Percentiles rank a stretch among this genome's conserved stretches.
These are phyloP conservation scores for Phalaenopsis equestris DNA, from an alignment of 106 monocot genomes.

Conservation along the genomic window DNA sequence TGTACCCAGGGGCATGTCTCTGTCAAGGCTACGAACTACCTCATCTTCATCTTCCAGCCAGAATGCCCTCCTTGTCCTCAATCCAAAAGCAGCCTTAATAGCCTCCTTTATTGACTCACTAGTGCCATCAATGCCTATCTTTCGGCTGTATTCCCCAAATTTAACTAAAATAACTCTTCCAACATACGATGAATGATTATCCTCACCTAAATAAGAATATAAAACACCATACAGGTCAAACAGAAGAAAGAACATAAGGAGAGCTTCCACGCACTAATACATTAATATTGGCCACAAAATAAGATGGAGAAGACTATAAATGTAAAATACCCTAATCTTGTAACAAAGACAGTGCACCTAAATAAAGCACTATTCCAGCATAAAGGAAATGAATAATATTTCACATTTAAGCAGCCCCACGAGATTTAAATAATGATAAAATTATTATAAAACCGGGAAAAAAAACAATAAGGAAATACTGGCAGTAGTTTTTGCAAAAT, in stretches of 20 bases:
- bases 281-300: neutral
- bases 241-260: neutral
- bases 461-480: neutral
- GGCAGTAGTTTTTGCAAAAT: neutral
- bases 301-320: neutral
- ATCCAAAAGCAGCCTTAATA: slow-evolving; percentile 79
- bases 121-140: slow-evolving; percentile 80
- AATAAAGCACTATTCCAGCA: neutral
- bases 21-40: slow-evolving; percentile 71
- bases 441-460: neutral
- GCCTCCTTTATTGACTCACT: slow-evolving; percentile 82
- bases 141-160: slow-evolving; percentile 65
- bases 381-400: neutral
- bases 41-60: slow-evolving; percentile 96
- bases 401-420: neutral
- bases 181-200: slow-evolving; percentile 42
- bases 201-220: slow-evolving; percentile 32
- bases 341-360: neutral
- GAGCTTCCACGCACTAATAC: neutral
- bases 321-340: neutral
- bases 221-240: neutral
- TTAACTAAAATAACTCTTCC: slow-evolving; percentile 83
- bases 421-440: neutral
- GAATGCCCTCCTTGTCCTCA: slow-evolving; percentile 79
- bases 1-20: slow-evolving; percentile 79